These are phyloP conservation scores for Huntiella decipiens DNA, from an alignment of 2,329 filamentous ascomycete species.

Conservation along the genomic window DNA sequence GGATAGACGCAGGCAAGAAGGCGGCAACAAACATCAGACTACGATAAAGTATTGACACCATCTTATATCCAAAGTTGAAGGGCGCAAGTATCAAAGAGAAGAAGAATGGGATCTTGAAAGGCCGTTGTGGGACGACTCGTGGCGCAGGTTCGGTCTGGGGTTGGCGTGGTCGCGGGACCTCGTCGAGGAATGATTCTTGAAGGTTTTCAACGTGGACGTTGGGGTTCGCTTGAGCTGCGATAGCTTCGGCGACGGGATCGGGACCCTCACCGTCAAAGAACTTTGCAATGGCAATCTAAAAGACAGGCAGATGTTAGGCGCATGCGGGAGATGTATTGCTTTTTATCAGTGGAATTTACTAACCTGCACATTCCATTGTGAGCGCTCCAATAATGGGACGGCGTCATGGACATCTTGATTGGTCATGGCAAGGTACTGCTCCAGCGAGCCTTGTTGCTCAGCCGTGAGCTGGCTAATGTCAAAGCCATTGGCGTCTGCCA, in stretches of 20 bases:
- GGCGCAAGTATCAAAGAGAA: constrained; percentile 40
- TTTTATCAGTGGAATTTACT: constrained; percentile 10
- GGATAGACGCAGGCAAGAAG: constrained; percentile 52
- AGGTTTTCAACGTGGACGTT: constrained; percentile 55
- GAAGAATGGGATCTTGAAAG: constrained; percentile 57
- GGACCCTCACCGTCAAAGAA: constrained; percentile 94
- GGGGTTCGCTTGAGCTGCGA: constrained; percentile 43
- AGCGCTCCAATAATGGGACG: constrained; percentile 59
- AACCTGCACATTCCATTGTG: constrained; percentile 92
- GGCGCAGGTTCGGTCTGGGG: constrained; percentile 48
- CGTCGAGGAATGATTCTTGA: constrained; percentile 34
- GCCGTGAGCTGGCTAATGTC: constrained; percentile 25
- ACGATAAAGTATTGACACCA: constrained; percentile 50
- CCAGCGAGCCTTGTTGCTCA: constrained; percentile 63
- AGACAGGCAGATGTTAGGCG: too few species aligned
- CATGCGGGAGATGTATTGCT: neutral
- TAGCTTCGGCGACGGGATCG: constrained; percentile 61
- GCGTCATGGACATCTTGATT: constrained; percentile 62
- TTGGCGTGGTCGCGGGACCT: constrained; percentile 14
- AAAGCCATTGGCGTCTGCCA: neutral
- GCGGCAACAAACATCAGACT: constrained; percentile 62
- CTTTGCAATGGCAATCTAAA: constrained; percentile 79
- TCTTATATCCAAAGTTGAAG: constrained; percentile 56
- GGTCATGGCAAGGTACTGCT: constrained; percentile 78
- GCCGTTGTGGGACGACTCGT: constrained; percentile 62